A percentile compares a stretch with the other conserved stretches of the same genome.
phyloP scores from a whole-genome alignment of 345 rosid species.

The Rhizophora apiculata region DNA sequence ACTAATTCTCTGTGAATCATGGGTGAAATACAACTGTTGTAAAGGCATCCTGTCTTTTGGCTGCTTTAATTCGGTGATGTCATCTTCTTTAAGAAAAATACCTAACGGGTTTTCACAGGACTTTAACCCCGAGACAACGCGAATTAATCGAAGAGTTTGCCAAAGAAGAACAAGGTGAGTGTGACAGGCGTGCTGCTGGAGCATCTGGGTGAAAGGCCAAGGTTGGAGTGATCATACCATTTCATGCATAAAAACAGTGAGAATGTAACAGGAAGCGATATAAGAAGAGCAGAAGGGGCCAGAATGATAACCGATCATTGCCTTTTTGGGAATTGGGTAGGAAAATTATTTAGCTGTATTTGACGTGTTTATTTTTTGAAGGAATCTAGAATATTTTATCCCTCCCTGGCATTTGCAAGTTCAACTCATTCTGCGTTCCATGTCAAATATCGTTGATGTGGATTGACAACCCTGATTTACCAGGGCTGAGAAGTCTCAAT shows the following conservation, averaged over 20 bases:
- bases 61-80: too few relatives aligned
- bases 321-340: slow-evolving; percentile 17
- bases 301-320: background rate
- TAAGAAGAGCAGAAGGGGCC: background rate
- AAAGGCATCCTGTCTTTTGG: too few relatives aligned
- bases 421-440: too few relatives aligned
- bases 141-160: slow-evolving; percentile 88
- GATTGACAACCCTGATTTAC: too few relatives aligned
- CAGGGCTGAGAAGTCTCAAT: too few relatives aligned
- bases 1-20: too few relatives aligned
- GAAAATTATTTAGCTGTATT: background rate
- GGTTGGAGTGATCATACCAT: background rate
- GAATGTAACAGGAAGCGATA: background rate
- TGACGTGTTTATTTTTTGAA: background rate
- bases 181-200: slow-evolving; percentile 62
- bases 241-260: background rate
- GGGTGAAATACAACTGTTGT: too few relatives aligned
- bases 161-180: slow-evolving; percentile 86
- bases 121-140: slow-evolving; percentile 72
- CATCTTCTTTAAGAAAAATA: too few relatives aligned
- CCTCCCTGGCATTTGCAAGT: background rate
- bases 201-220: slow-evolving; percentile 51
- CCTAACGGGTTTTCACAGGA: slow-evolving; percentile 36
- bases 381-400: slow-evolving; percentile 4
- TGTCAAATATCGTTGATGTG: too few relatives aligned